Conservation (phyloP, 2,329 filamentous ascomycete genomes). For the Colletotrichum truncatum region DNA sequence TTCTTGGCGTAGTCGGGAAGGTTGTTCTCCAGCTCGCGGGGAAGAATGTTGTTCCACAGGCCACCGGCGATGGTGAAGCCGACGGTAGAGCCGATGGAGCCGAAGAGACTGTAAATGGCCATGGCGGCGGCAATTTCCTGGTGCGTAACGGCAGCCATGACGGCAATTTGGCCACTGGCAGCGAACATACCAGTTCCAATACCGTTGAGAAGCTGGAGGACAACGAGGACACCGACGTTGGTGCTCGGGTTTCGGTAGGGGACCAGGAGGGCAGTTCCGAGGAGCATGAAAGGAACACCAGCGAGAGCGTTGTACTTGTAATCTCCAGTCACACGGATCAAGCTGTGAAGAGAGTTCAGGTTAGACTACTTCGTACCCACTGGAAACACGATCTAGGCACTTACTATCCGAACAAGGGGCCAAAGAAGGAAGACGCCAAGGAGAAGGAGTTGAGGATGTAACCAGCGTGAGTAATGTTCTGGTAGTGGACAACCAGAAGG, state of each 20-base stretch:
- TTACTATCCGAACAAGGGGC: constrained; percentile 47
- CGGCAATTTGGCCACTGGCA: constrained; percentile 50
- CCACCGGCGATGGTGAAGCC: constrained; percentile 41
- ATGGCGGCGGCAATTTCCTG: constrained; percentile 43
- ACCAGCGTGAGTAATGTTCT: constrained; percentile 37
- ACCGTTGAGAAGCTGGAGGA: constrained; percentile 50
- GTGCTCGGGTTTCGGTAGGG: constrained; percentile 42
- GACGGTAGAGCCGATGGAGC: constrained; percentile 42
- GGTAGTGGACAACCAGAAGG: constrained; percentile 46
- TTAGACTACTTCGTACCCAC: neutral
- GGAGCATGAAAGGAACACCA: constrained; percentile 44
- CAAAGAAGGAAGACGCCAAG: constrained; percentile 48
- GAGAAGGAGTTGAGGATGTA: constrained; percentile 46
- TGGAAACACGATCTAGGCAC: neutral
- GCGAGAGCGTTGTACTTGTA: constrained; percentile 44
- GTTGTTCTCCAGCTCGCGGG: constrained; percentile 43
- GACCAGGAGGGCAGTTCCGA: constrained; percentile 43
- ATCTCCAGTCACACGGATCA: constrained; percentile 41
- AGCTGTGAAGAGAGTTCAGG: constrained; percentile 33
- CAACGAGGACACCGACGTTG: constrained; percentile 44
- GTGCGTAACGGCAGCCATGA: constrained; percentile 43
- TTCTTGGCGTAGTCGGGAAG: constrained; percentile 47
- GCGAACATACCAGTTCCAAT: constrained; percentile 41
- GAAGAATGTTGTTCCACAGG: constrained; percentile 47
- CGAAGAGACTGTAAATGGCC: constrained; percentile 42